Conservation (phyloP, 441 rosid species). For the Pelargonium cotyledonis region DNA sequence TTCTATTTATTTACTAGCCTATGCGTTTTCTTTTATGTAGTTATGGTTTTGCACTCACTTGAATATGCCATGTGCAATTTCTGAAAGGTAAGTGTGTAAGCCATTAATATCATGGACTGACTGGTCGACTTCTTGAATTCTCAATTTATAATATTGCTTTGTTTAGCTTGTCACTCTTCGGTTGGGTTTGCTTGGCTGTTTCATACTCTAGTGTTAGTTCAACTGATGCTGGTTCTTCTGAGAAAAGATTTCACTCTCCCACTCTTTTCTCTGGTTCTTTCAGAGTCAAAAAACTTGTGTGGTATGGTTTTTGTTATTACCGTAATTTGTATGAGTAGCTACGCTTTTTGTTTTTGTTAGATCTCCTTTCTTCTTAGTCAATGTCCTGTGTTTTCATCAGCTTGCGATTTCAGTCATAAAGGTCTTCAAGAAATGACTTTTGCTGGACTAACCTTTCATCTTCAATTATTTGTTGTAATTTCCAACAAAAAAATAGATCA, state of each 20-base stretch:
- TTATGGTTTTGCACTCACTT: background rate
- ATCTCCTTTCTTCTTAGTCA: slow-evolving; percentile 11
- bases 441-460: slow-evolving; percentile 12
- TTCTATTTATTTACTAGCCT: slow-evolving; percentile 13
- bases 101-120: background rate
- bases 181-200: background rate
- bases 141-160: background rate
- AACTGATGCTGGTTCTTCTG: background rate
- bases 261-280: background rate
- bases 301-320: background rate
- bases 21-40: slow-evolving; percentile 13
- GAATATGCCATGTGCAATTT: background rate
- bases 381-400: slow-evolving; percentile 15
- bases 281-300: background rate
- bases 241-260: background rate
- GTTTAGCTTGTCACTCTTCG: background rate
- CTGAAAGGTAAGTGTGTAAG: slow-evolving; percentile 7
- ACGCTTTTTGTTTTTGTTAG: slow-evolving; percentile 2
- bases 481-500: background rate
- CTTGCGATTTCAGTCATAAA: background rate
- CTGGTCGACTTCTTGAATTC: background rate
- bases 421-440: slow-evolving; percentile 7
- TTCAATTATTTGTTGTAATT: slow-evolving; percentile 21
- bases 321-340: background rate
- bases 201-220: too few species aligned